Percentiles rank a stretch among this genome's conserved stretches.
phyloP scores from a whole-genome alignment of 1,139 yeast species.

The Hemisphaericaspora lyxosophila region DNA sequence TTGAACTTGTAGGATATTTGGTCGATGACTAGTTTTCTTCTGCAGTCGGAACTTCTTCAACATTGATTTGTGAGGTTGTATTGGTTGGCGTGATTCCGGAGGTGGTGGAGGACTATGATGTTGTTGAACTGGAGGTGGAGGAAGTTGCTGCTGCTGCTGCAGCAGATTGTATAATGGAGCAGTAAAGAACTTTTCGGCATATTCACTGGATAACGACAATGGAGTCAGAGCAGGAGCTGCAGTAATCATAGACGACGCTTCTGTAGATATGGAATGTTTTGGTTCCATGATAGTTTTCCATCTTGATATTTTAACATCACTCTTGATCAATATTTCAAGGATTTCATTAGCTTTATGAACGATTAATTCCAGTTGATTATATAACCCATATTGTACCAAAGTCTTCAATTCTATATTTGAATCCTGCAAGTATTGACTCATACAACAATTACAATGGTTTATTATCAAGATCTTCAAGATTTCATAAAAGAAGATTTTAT shows the following conservation, averaged over 20 bases:
- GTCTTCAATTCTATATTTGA: slow-evolving; percentile 23
- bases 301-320: slow-evolving; percentile 13
- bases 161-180: slow-evolving; percentile 4
- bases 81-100: neutral
- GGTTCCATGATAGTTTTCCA: slow-evolving; percentile 26
- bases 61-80: too few species aligned
- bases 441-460: slow-evolving; percentile 36
- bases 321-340: slow-evolving; percentile 15
- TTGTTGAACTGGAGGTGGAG: neutral
- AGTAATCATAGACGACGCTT: neutral
- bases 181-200: slow-evolving; percentile 13
- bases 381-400: slow-evolving; percentile 35
- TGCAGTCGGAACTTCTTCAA: neutral
- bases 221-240: slow-evolving; percentile 9
- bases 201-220: slow-evolving; percentile 12
- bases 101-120: neutral
- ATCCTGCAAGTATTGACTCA: slow-evolving; percentile 30
- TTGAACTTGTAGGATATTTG: too few species aligned
- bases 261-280: too few species aligned
- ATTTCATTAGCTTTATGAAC: slow-evolving; percentile 25
- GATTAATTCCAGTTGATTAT: slow-evolving; percentile 23
- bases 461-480: slow-evolving; percentile 24
- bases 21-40: too few species aligned
- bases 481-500: slow-evolving; percentile 28
- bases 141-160: neutral